phyloP scores from a whole-genome alignment of 768 basidiomycete genomes.

The Amanita thiersii region DNA sequence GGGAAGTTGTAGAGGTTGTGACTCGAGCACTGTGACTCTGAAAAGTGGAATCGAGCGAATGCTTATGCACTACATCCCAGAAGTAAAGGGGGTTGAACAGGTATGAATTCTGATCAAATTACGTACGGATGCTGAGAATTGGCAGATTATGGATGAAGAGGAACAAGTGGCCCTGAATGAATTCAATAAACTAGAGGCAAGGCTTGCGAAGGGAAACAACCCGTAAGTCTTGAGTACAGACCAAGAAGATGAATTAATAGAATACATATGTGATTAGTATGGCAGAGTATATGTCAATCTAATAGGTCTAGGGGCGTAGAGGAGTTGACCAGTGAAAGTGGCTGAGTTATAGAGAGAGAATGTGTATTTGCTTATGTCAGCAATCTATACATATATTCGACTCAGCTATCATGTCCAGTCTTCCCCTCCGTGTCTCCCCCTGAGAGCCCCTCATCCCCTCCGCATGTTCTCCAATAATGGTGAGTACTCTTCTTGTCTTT shows the following conservation, averaged over 20 bases:
- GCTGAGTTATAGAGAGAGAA: too few relatives aligned
- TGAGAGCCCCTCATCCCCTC: neutral
- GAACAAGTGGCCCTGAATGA: constrained; percentile 82
- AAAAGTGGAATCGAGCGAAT: constrained; percentile 98
- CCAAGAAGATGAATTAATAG: neutral
- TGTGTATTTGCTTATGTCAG: constrained; percentile 8
- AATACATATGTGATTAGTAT: constrained; percentile 35
- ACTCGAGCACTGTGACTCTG: constrained; percentile 88
- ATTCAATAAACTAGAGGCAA: constrained; percentile 81
- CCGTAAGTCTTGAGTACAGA: constrained; percentile 38
- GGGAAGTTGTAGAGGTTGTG: constrained; percentile 95
- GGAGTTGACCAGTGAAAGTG: too few relatives aligned
- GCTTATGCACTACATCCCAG: constrained; percentile 98
- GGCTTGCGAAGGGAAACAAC: constrained; percentile 39
- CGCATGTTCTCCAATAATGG: constrained; percentile 12
- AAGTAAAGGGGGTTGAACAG: constrained; percentile 89
- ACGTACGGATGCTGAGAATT: constrained; percentile 5
- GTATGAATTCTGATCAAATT: constrained; percentile 27
- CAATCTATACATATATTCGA: neutral
- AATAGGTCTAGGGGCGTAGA: constrained; percentile 13
- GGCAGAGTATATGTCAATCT: constrained; percentile 80
- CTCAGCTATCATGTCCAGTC: neutral
- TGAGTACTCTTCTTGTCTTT: constrained; percentile 1
- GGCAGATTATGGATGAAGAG: constrained; percentile 82
- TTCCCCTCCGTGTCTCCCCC: too few relatives aligned